phyloP scores from a whole-genome alignment of 306 rosid species.

The Chamaecrista fasciculata region DNA sequence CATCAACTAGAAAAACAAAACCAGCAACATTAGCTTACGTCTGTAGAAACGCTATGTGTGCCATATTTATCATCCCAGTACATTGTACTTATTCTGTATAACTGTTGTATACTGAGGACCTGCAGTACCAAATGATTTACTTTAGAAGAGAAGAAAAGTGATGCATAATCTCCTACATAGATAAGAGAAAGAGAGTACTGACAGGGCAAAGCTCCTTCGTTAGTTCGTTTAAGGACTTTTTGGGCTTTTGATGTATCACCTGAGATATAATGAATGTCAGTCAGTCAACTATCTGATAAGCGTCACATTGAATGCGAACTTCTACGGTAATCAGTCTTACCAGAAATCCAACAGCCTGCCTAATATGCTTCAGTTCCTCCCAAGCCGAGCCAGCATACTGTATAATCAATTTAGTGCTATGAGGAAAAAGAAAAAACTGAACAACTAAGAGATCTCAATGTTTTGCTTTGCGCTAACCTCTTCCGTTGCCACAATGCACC shows the following conservation, averaged over 20 bases:
- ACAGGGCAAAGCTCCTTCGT: slow-evolving; percentile 78
- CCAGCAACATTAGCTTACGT: slow-evolving; percentile 39
- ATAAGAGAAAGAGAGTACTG: slow-evolving; percentile 27
- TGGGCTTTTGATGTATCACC: slow-evolving; percentile 77
- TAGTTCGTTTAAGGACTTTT: slow-evolving; percentile 66
- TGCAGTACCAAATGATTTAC: slow-evolving; percentile 19
- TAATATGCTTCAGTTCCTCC: neutral
- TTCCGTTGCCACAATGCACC: neutral
- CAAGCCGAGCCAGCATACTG: neutral
- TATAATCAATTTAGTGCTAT: neutral
- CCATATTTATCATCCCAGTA: slow-evolving; percentile 81
- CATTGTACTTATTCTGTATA: slow-evolving; percentile 79
- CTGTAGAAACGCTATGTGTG: slow-evolving; percentile 68
- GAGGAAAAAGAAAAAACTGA: neutral
- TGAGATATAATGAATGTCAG: slow-evolving; percentile 28
- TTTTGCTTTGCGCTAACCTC: neutral
- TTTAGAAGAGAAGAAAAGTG: slow-evolving; percentile 4
- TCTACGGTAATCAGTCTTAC: neutral
- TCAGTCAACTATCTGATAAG: slow-evolving; percentile 4
- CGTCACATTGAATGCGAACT: neutral
- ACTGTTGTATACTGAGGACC: slow-evolving; percentile 75
- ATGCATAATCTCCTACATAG: neutral
- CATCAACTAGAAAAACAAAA: neutral
- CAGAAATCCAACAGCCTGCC: neutral
- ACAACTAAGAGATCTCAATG: too few relatives aligned